A percentile compares a stretch with the other conserved stretches of the same genome.
Evolutionary conservation across 768 basidiomycete genomes (phyloP).

Genomic region (Trametes elegans): DNA sequence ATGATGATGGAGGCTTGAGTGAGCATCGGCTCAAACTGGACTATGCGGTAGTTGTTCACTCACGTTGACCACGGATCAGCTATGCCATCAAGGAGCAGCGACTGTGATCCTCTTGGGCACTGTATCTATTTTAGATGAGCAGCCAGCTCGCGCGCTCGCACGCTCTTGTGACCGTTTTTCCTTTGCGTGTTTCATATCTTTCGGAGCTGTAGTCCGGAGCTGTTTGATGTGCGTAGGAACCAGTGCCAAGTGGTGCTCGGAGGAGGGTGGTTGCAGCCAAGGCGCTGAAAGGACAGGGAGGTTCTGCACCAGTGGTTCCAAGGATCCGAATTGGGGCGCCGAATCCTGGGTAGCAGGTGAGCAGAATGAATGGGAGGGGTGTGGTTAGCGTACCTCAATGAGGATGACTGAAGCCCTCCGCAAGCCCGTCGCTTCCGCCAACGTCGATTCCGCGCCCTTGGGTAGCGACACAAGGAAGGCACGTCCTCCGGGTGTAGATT

Average conservation of each 20-base stretch:
- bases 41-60: too few species aligned
- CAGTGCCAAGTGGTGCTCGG: slow-evolving; percentile 30
- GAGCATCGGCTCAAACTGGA: too few species aligned
- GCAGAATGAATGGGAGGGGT: background rate
- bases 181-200: slow-evolving; percentile 74
- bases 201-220: slow-evolving; percentile 71
- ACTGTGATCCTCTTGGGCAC: background rate
- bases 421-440: slow-evolving; percentile 65
- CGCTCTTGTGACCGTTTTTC: slow-evolving; percentile 51
- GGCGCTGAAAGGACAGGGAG: slow-evolving; percentile 60
- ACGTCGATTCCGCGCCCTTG: slow-evolving; percentile 56
- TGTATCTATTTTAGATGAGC: background rate
- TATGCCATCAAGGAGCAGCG: too few species aligned
- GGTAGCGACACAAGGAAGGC: slow-evolving; percentile 66
- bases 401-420: slow-evolving; percentile 65
- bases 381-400: slow-evolving; percentile 48
- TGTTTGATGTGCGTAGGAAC: slow-evolving; percentile 83
- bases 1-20: too few species aligned
- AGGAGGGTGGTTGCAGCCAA: slow-evolving; percentile 51
- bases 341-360: slow-evolving; percentile 33
- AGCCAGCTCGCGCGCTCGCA: slow-evolving; percentile 43
- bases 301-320: slow-evolving; percentile 40
- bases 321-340: slow-evolving; percentile 34
- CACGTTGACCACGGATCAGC: too few species aligned
- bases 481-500: slow-evolving; percentile 13